Evolutionary conservation across 495 filamentous ascomycete genomes (phyloP), one percentile per base, ranked within the genome.

Genomic region (Echria macrotheca): DNA sequence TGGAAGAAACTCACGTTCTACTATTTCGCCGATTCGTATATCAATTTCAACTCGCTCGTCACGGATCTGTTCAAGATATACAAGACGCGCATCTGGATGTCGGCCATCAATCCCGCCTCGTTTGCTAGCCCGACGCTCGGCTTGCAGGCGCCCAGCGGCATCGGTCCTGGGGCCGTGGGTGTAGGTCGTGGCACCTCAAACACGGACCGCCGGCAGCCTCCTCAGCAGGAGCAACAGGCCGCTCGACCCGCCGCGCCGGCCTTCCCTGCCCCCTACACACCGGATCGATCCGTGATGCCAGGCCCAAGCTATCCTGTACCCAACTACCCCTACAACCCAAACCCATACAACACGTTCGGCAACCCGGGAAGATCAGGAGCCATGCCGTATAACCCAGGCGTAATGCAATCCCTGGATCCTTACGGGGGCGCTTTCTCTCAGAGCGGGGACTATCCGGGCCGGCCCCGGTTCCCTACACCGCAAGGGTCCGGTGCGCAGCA

Each of bases 1-100:
- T 95, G 89, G 86, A 95, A 96, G 67, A 98, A 98, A 60, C 71
- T 98, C 44, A 98, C 94, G 0, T 96, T 95, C 68, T 98, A 95
- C 74, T 98, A 97, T 66, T 97, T 95, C 56, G 93, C 93, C 46
- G 91, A 96, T 59, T 82, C 87, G 0, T 98, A 98, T 64, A 95
- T 98, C 75, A 96, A 97, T 68, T 98, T 98, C 75, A 98, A 97
- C 66, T 86, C 87, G 0, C 78, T 98, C 14, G 91, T 98, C 50
- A 95, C 89, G 0, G 94, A 97, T 65, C 77, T 98, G 18, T 98
- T 97, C 77, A 96, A 96, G 63, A 90, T 96, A 50, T 98, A 95
- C 73, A 98, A 98, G 72, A 95, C 91, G 15, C 81, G 93, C 45
- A 97, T 98, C 62, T 98, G 93, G 93, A 95, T 98, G 90, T 96